Conservation (phyloP, 257 asterid species). For the Salvia splendens region DNA sequence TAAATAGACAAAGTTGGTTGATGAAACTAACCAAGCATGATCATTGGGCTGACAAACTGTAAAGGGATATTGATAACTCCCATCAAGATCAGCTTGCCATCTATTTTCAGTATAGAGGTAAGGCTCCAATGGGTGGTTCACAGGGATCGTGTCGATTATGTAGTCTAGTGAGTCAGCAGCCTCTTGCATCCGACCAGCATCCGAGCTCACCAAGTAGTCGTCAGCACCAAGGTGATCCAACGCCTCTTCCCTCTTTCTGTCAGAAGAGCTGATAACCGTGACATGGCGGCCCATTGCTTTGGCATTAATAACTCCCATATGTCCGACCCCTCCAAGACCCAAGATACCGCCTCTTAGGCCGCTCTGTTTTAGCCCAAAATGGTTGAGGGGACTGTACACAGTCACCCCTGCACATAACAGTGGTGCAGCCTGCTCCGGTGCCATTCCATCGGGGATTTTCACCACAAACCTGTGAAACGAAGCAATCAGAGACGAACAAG, state of each 20-base stretch:
- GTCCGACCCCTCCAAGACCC: conserved; percentile 98
- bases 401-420: conserved; percentile 91
- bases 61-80: conserved; percentile 85
- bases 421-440: conserved; percentile 91
- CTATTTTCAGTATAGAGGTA: conserved; percentile 74
- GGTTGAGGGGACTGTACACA: conserved; percentile 78
- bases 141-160: conserved; percentile 86
- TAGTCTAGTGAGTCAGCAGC: conserved; percentile 77
- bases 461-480: conserved; percentile 65
- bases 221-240: conserved; percentile 85
- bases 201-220: conserved; percentile 80
- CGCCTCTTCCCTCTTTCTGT: conserved; percentile 74
- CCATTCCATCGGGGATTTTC: conserved; percentile 88
- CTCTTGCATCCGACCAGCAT: conserved; percentile 51
- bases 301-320: conserved; percentile 92
- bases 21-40: conserved; percentile 77
- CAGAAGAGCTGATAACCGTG: conserved; percentile 84
- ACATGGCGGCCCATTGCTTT: conserved; percentile 93
- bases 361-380: conserved; percentile 63
- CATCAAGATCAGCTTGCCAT: conserved; percentile 84
- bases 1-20: not conserved
- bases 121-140: conserved; percentile 83
- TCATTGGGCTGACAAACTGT: conserved; percentile 78
- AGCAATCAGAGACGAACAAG: not conserved
- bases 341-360: conserved; percentile 78